Base-by-base conservation (phyloP, 192 early-diverging fungal genomes). In the Pilaira anomala region DNA sequence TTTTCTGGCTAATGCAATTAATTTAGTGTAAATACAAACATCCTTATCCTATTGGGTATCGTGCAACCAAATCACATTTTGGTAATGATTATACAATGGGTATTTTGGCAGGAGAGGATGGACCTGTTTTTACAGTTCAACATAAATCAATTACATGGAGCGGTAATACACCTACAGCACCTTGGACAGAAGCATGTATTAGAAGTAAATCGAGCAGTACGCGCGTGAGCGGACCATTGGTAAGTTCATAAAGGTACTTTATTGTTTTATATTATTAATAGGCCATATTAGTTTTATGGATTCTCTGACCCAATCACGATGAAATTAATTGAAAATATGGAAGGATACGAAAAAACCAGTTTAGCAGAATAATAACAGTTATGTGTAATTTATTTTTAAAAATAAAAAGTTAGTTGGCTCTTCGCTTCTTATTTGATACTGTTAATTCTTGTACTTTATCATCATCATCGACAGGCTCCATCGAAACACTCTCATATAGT, bases 221-320 rank as follows among this genome's bases (percentile, higher is more conserved):
- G 1, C 64, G 82, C 51, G 76, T 83, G 19, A 81, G 79, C 54
- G 82, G 82, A 12, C 82, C 82, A 0, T 51, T 83, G 53, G 74
- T 75, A 71, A 69, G 57, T 56, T 5, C 22, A 2, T 19, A 21
- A 21, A 16, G 42, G 29, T 14, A 59, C 13, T 42, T 18, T 19
- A 25, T 62, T 9, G 16, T 24, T 26, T 61, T 30, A 44, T 41
- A 3, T 41, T 49, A 44, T 7, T 29, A 14, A 33, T 33, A 7
- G 7, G 30, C 30, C 39, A 1, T 39, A n/a, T 22, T 49, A 76
- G 74, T 83, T 81, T 52, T 81, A 73, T 69, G 82, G 82, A 3
- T 83, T 83, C 40, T 83, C 82, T 11, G 82, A 83, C 30, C 73
- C 78, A 9, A 74, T 82, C 16, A 79, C 78, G 0, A 76, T 79